Base-by-base conservation (phyloP, 1,284 basidiomycete species). In the Moesziomyces parantarcticus region DNA sequence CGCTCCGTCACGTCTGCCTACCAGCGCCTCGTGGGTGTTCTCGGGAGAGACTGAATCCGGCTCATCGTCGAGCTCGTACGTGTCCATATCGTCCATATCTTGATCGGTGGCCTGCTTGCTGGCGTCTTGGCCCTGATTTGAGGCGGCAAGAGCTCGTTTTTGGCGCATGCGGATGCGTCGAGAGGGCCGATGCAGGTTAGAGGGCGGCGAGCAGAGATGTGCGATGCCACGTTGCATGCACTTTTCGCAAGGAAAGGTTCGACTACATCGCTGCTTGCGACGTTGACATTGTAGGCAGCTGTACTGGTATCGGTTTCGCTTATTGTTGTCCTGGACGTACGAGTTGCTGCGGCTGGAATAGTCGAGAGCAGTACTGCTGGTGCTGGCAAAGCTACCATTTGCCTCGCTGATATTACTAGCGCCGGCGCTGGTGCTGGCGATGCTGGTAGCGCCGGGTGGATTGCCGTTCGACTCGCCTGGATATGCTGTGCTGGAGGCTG, bases 271-370 rank as follows among this genome's bases (percentile, higher is more conserved):
- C 50, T 70, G 67, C 34, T 70, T 70, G 43, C 67, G 67, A 11
- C 61, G 52, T 43, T 70, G 67, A n/a, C 67, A 70, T 51, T 70
- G 58, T 3, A 65, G 54, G 41, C 67, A 70, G 54, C 61, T 64
- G 58, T 70, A 70, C 48, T 70, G 67, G 22, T 70, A 70, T 26
- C 67, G 67, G 40, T 70, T 70, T n/a, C 67, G 57, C 41, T 70
- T 70, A 5, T 51, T 57, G 55, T 58, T 47, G 14, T 64, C 61
- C 16, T 52, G 50, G 22, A 11, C n/a, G 22, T 23, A 22, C 20
- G 20, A 13, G 44, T 23, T n/a, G 44, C 14, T 23, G 44, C 44
- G 20, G 22, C 21, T 29, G 14, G 11, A 14, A 23, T 29, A 9
- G 5, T 29, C 22, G 44, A 22, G 14, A 20, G 20, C 22, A 1